Conservation (phyloP, 768 basidiomycete genomes). For the Russula olivacea region DNA sequence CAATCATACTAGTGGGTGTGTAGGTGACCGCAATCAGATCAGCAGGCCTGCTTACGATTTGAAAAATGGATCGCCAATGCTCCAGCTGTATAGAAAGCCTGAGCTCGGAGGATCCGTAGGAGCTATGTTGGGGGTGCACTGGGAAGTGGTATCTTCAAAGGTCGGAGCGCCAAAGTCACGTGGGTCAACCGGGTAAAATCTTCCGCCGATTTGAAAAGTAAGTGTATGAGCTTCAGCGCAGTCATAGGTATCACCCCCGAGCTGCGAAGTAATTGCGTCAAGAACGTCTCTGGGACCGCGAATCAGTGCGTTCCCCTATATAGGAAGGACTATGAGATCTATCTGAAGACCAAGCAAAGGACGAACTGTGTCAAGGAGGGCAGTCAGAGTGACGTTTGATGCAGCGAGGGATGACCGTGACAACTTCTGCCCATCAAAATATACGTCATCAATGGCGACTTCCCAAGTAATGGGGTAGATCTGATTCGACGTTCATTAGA, state of each 20-base stretch:
- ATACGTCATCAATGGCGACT: conserved; percentile 63
- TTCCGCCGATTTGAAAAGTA: conserved; percentile 62
- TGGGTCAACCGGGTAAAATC: conserved; percentile 66
- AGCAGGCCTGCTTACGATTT: conserved; percentile 48
- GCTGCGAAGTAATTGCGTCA: conserved; percentile 36
- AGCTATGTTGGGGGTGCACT: conserved; percentile 51
- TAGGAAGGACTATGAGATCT: background rate
- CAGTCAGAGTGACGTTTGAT: conserved; percentile 49
- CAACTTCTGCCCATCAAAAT: conserved; percentile 58
- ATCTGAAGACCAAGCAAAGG: conserved; percentile 3
- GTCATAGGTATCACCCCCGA: conserved; percentile 44
- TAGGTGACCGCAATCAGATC: background rate
- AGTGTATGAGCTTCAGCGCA: conserved; percentile 59
- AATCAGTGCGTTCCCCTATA: conserved; percentile 68
- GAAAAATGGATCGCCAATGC: conserved; percentile 68
- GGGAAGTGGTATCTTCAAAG: conserved; percentile 25
- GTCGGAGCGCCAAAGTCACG: conserved; percentile 56
- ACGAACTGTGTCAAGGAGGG: conserved; percentile 65
- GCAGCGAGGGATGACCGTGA: conserved; percentile 48
- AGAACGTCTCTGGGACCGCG: conserved; percentile 69
- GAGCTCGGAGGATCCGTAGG: conserved; percentile 57
- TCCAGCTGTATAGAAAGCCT: conserved; percentile 70
- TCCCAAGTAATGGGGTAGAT: conserved; percentile 50
- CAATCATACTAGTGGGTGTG: conserved; percentile 44
- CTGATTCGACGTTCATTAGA: conserved; percentile 17